Conservation (phyloP, 495 filamentous ascomycete species). For the Chaetomidium leptoderma region DNA sequence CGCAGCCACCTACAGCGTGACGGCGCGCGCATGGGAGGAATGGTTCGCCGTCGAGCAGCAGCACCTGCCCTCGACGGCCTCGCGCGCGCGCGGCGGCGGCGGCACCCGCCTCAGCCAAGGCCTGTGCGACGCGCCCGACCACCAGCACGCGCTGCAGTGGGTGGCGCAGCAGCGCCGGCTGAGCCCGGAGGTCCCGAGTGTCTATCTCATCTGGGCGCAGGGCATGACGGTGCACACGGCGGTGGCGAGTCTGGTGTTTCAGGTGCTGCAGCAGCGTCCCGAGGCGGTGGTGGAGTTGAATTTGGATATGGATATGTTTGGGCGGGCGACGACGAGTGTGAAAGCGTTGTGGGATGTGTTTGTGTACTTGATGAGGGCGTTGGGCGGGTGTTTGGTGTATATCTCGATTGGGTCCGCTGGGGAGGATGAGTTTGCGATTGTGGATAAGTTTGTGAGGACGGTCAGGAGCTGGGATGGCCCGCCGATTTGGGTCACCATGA, state of each 20-base stretch:
- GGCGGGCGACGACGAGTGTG: constrained; percentile 4
- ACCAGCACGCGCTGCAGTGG: constrained; percentile 24
- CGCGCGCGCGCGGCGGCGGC: background rate
- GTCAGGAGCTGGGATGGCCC: constrained; percentile 15
- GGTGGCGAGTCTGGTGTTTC: constrained; percentile 16
- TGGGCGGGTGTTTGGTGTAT: constrained; percentile 17
- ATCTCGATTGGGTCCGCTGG: constrained; percentile 19
- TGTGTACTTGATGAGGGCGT: background rate
- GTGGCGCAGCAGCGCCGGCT: constrained; percentile 3
- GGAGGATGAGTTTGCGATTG: constrained; percentile 20
- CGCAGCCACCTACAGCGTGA: constrained; percentile 20
- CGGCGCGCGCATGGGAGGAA: constrained; percentile 16
- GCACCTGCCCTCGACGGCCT: constrained; percentile 13
- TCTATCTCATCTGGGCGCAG: constrained; percentile 20
- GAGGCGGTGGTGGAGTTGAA: background rate
- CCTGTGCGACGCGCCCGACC: constrained; percentile 22
- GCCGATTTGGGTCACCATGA: constrained; percentile 19
- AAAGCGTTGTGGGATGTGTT: constrained; percentile 15
- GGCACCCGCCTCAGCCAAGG: constrained; percentile 12
- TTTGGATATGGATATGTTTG: constrained; percentile 10
- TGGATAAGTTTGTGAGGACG: constrained; percentile 14
- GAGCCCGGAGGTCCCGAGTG: constrained; percentile 6
- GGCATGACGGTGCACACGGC: constrained; percentile 24
- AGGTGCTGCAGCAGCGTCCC: constrained; percentile 21
- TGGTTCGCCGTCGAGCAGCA: constrained; percentile 20